These are phyloP conservation scores for Penicillium hesseltinei DNA, from an alignment of 2,329 filamentous ascomycete species.

Conservation along the genomic window DNA sequence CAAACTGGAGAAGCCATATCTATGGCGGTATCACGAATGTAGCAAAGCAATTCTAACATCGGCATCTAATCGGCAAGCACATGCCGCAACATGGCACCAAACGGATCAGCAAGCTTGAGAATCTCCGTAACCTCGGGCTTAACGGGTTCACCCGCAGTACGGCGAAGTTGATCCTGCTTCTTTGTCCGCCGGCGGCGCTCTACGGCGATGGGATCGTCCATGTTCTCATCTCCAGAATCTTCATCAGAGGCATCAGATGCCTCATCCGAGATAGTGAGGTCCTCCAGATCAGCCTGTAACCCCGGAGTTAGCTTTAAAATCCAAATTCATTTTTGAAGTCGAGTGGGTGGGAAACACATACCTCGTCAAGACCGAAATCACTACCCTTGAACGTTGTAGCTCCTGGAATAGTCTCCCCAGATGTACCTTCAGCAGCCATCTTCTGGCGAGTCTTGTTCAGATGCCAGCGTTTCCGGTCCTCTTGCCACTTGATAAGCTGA, in stretches of 20 bases:
- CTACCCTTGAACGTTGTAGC: slow-evolving; percentile 65
- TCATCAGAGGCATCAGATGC: slow-evolving; percentile 63
- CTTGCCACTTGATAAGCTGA: slow-evolving; percentile 85
- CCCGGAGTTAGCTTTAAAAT: slow-evolving; percentile 14
- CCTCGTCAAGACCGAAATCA: slow-evolving; percentile 87
- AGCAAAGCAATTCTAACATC: neutral
- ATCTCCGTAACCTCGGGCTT: slow-evolving; percentile 81
- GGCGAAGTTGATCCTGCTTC: slow-evolving; percentile 74
- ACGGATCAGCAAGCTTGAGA: slow-evolving; percentile 74
- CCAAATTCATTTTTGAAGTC: neutral
- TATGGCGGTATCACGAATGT: slow-evolving; percentile 6
- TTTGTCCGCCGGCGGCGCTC: slow-evolving; percentile 76
- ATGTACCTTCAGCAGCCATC: slow-evolving; percentile 81
- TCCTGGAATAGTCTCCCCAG: slow-evolving; percentile 52
- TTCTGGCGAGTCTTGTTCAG: slow-evolving; percentile 97
- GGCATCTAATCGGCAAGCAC: slow-evolving; percentile 68
- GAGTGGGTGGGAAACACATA: slow-evolving; percentile 36
- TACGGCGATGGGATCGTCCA: slow-evolving; percentile 76
- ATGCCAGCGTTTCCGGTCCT: slow-evolving; percentile 95
- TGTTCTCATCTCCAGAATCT: slow-evolving; percentile 71
- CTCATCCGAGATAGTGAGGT: slow-evolving; percentile 76
- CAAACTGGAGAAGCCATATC: neutral
- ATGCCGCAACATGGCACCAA: slow-evolving; percentile 75
- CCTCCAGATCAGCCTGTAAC: slow-evolving; percentile 68
- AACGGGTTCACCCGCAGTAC: slow-evolving; percentile 76